A percentile compares a stretch with the other conserved stretches of the same genome.
Conservation (phyloP, 164 flowering plant genomes). For the Hamamelis virginiana region DNA sequence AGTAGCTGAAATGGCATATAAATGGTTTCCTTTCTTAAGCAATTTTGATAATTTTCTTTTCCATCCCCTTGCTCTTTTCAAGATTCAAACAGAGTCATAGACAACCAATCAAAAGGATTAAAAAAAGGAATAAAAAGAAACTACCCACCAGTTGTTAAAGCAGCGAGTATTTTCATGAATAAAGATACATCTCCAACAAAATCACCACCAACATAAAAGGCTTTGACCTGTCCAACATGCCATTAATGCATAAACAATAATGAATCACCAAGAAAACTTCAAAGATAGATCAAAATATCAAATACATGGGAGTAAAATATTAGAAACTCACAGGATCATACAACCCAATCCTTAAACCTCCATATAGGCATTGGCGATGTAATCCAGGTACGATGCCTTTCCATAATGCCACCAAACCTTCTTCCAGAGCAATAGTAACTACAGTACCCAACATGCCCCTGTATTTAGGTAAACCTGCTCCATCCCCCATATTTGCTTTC, state of each 20-base stretch:
- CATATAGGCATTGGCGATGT: conserved; percentile 88
- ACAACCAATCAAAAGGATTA: not conserved
- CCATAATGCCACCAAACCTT: conserved; percentile 85
- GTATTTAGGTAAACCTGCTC: conserved; percentile 57
- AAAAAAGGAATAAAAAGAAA: not conserved
- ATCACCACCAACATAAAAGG: conserved; percentile 60
- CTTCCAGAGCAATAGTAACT: conserved; percentile 84
- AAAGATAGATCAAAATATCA: not conserved
- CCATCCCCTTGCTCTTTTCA: too few species aligned
- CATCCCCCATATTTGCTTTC: conserved; percentile 55
- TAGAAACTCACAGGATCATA: conserved; percentile 77
- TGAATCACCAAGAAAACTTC: not conserved
- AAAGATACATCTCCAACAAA: conserved; percentile 73
- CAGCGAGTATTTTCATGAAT: conserved; percentile 77
- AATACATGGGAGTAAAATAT: conserved; percentile 5
- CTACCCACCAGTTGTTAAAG: conserved; percentile 74
- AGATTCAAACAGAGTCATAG: not conserved
- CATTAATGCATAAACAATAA: not conserved
- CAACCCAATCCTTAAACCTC: conserved; percentile 89
- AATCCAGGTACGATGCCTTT: conserved; percentile 91
- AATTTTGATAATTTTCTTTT: too few species aligned
- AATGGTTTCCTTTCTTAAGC: too few species aligned
- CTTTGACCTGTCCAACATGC: conserved; percentile 60
- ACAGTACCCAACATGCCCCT: conserved; percentile 82
- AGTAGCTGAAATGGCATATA: too few species aligned